Percentiles rank a stretch among this genome's conserved stretches.
Evolutionary conservation across 1,284 basidiomycete genomes (phyloP).

Genomic region (Heterobasidion occidentale): DNA sequence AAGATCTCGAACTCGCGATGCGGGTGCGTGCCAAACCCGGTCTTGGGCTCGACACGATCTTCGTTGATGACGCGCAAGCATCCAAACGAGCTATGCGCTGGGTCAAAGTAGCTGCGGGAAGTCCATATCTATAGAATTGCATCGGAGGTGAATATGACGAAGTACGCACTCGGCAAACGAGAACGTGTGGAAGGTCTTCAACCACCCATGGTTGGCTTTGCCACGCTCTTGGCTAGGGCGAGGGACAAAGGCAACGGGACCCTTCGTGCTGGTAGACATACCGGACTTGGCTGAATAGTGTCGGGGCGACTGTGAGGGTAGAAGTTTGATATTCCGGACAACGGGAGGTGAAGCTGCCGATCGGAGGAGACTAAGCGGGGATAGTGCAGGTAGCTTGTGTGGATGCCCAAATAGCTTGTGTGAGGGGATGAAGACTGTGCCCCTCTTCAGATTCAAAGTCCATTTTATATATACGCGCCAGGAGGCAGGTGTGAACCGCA

Average conservation of each 20-base stretch:
- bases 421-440: not conserved
- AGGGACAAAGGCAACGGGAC: conserved; percentile 35
- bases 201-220: conserved; percentile 81
- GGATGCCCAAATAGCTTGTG: not conserved
- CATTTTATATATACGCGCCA: not conserved
- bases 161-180: conserved; percentile 64
- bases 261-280: not conserved
- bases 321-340: not conserved
- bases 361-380: not conserved
- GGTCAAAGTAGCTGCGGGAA: not conserved
- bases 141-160: not conserved
- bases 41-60: conserved; percentile 73
- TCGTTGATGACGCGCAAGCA: conserved; percentile 81
- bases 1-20: conserved; percentile 92
- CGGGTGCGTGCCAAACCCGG: conserved; percentile 82
- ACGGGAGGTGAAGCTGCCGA: not conserved
- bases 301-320: not conserved
- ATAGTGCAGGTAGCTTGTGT: not conserved
- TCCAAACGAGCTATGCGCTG: conserved; percentile 31
- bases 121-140: not conserved
- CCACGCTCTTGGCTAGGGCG: conserved; percentile 67
- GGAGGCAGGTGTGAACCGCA: not conserved
- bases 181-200: conserved; percentile 88
- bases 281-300: not conserved
- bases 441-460: not conserved